Percentiles rank a stretch among this genome's conserved stretches.
phyloP scores from a whole-genome alignment of 495 filamentous ascomycete species.

The Tuber brumale region DNA sequence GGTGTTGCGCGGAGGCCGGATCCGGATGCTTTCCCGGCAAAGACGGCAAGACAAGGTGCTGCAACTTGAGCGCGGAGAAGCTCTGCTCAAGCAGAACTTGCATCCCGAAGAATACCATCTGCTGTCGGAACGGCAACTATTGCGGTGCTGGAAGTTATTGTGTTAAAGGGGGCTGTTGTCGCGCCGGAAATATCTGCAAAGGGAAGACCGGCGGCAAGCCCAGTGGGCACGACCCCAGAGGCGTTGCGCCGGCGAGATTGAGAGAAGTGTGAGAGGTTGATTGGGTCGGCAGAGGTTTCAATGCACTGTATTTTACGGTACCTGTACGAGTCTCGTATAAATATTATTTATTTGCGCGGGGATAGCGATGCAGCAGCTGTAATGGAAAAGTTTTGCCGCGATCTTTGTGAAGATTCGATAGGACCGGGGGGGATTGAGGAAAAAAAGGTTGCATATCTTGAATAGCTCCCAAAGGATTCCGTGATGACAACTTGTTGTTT shows the following conservation, averaged over 20 bases:
- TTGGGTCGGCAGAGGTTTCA: not conserved
- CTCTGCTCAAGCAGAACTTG: constrained; percentile 31
- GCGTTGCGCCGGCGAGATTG: constrained; percentile 14
- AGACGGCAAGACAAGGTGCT: constrained; percentile 30
- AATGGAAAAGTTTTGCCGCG: not conserved
- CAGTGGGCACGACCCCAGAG: constrained; percentile 22
- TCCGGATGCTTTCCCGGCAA: constrained; percentile 32
- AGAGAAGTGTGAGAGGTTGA: not conserved
- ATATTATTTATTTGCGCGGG: not conserved
- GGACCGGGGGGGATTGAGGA: not conserved
- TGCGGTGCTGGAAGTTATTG: constrained; percentile 27
- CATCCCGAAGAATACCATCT: constrained; percentile 31
- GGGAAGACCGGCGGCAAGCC: constrained; percentile 27
- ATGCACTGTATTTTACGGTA: not conserved
- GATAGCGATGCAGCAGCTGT: not conserved
- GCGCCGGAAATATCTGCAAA: constrained; percentile 25
- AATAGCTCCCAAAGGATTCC: not conserved
- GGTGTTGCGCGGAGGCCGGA: constrained; percentile 24
- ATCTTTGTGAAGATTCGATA: not conserved
- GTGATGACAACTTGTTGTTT: not conserved
- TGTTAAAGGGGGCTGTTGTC: constrained; percentile 33
- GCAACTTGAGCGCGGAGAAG: constrained; percentile 21
- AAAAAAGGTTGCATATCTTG: not conserved
- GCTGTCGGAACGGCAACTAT: constrained; percentile 28
- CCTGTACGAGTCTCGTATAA: not conserved